Percentiles rank a stretch among this genome's conserved stretches.
Conservation (phyloP, 306 rosid genomes). For the Cucumis hystrix region DNA sequence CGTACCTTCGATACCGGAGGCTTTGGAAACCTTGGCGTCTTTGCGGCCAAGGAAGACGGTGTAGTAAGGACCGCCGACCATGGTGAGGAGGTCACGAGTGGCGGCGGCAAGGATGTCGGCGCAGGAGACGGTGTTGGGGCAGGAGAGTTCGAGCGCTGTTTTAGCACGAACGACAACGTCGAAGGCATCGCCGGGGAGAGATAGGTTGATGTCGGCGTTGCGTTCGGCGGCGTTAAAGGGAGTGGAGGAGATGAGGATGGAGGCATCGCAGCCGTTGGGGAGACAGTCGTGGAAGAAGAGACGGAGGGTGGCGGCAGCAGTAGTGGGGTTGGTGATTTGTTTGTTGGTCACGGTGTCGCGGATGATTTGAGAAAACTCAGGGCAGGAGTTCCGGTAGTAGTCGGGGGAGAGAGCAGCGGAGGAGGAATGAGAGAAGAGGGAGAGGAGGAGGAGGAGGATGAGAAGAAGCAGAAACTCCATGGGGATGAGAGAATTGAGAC, state of each 20-base stretch:
- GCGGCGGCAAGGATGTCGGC: conserved; percentile 36
- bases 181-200: conserved; percentile 44
- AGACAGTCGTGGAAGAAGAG: conserved; percentile 36
- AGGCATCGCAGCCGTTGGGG: conserved; percentile 33
- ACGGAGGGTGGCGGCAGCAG: conserved; percentile 33
- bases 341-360: conserved; percentile 25
- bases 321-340: conserved; percentile 33
- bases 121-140: conserved; percentile 36
- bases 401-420: neutral
- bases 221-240: conserved; percentile 35
- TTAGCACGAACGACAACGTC: conserved; percentile 31
- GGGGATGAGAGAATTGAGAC: neutral
- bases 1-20: conserved; percentile 24
- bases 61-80: conserved; percentile 34
- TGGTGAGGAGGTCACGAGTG: conserved; percentile 31
- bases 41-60: conserved; percentile 22
- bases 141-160: conserved; percentile 36
- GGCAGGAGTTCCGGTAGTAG: conserved; percentile 20
- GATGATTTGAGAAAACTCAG: conserved; percentile 21
- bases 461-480: neutral
- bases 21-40: conserved; percentile 20
- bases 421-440: neutral
- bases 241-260: conserved; percentile 25
- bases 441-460: neutral
- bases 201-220: conserved; percentile 37